Evolutionary conservation across 495 filamentous ascomycete genomes (phyloP), one percentile per base, ranked within the genome.

Genomic region (Penicillium crystallinum): DNA sequence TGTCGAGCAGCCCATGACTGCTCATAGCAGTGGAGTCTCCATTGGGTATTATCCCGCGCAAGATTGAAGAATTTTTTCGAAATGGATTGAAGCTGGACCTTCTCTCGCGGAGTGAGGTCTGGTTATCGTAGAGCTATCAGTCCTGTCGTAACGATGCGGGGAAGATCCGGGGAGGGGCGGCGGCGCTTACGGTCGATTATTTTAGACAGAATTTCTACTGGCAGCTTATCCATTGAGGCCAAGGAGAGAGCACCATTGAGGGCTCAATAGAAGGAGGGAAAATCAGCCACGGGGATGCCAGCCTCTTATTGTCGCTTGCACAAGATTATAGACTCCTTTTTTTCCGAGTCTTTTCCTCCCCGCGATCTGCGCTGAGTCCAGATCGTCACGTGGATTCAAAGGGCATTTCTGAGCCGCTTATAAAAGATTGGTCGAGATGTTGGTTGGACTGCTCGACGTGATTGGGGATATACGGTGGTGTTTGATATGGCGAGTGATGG

Each of bases 121-220:
- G 53, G 18, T 41, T 34, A 43, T 60, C 18, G 39, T 31, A 8
- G 34, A 46, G 29, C 21, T 33, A 56, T 63, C 57, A 63, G 60
- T 50, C 51, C 50, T 51, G 54, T 30, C 35, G 61, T 46, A 19
- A 33, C 36, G 53, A 52, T 62, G 64, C 64, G 66, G 66, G 65
- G 65, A 55, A 57, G 29, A 43, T 59, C 48, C 46, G 48, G 62
- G 53, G 54, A 46, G 31, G 31, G 31, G 31, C 31, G 31, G 34
- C 31, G 51, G 52, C 44, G 71, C 83, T 76, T 73, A 90, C 85
- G 87, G 40, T 83, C 80, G 50, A 86, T 67, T 54, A 91, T 88
- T 62, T 89, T 84, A 56, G 88, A 76, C 39, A 91, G 65, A 49
- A 91, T 80, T 71, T 93, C 89, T 61, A 81, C 79, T n/a, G 89